These are phyloP conservation scores for Suhomyces taliae DNA, from an alignment of 1,139 yeast genomes.

Conservation along the genomic window DNA sequence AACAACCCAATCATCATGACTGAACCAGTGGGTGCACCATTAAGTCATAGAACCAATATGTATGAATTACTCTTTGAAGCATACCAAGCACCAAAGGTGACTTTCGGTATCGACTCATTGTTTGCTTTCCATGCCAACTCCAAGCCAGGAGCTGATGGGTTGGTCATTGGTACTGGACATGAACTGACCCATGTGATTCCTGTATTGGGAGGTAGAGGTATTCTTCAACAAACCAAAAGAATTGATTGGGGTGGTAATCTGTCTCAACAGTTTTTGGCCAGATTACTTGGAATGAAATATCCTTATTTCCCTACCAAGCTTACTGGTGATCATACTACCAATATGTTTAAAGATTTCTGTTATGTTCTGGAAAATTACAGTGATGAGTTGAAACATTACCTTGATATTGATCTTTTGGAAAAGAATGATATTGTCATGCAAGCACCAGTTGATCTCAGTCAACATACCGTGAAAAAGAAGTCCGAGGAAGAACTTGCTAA, in stretches of 20 bases:
- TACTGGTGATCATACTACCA: constrained; percentile 60
- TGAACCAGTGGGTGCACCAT: constrained; percentile 72
- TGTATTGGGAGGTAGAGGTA: constrained; percentile 64
- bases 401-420: constrained; percentile 66
- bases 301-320: constrained; percentile 87
- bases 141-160: constrained; percentile 48
- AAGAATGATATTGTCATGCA: constrained; percentile 73
- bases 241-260: constrained; percentile 92
- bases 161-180: constrained; percentile 80
- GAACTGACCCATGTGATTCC: constrained; percentile 86
- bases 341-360: constrained; percentile 72
- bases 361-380: constrained; percentile 72
- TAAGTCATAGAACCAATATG: constrained; percentile 68
- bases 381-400: constrained; percentile 55
- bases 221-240: constrained; percentile 69
- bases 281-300: constrained; percentile 73
- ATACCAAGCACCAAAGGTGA: constrained; percentile 69
- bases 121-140: constrained; percentile 63
- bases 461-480: constrained; percentile 61
- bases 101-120: constrained; percentile 79
- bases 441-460: constrained; percentile 63
- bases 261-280: constrained; percentile 62
- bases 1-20: constrained; percentile 82
- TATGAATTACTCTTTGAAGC: constrained; percentile 83
- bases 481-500: constrained; percentile 78